Conservation (phyloP, 345 rosid species). For the Rhizophora apiculata region DNA sequence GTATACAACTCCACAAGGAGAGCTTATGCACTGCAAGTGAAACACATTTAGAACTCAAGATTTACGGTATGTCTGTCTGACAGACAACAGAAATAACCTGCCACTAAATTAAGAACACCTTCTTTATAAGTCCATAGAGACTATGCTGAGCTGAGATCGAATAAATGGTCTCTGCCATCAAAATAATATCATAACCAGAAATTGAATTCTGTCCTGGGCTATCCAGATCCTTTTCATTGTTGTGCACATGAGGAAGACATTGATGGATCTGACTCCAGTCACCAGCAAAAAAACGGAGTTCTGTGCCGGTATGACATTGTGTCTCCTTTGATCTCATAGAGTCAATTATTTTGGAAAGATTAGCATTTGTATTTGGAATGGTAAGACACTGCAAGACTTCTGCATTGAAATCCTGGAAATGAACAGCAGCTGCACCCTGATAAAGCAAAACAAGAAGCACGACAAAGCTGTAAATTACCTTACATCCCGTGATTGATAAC, state of each 20-base stretch:
- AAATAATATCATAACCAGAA: constrained; percentile 66
- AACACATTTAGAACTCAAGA: constrained; percentile 21
- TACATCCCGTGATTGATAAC: constrained; percentile 2
- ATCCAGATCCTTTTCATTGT: constrained; percentile 30
- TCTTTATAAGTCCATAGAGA: constrained; percentile 70
- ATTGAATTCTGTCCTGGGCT: constrained; percentile 20
- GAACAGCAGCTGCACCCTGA: constrained; percentile 65
- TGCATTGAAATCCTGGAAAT: constrained; percentile 90
- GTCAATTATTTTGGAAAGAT: constrained; percentile 32
- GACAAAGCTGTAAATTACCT: constrained; percentile 5
- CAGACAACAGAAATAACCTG: neutral
- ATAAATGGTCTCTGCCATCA: constrained; percentile 93
- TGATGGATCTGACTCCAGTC: constrained; percentile 78
- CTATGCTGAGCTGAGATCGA: constrained; percentile 60
- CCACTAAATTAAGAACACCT: constrained; percentile 33
- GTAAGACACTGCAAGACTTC: constrained; percentile 84
- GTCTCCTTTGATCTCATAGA: constrained; percentile 16
- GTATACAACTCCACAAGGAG: constrained; percentile 65
- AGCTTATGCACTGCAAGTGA: constrained; percentile 47
- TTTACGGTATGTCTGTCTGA: neutral
- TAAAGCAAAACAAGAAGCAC: constrained; percentile 16
- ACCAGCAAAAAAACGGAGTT: constrained; percentile 72
- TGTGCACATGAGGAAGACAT: constrained; percentile 47
- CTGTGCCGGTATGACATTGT: constrained; percentile 13
- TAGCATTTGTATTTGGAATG: constrained; percentile 66